Evolutionary conservation across 2,329 filamentous ascomycete genomes (phyloP).

Genomic region (Penicillium sumatraense): DNA sequence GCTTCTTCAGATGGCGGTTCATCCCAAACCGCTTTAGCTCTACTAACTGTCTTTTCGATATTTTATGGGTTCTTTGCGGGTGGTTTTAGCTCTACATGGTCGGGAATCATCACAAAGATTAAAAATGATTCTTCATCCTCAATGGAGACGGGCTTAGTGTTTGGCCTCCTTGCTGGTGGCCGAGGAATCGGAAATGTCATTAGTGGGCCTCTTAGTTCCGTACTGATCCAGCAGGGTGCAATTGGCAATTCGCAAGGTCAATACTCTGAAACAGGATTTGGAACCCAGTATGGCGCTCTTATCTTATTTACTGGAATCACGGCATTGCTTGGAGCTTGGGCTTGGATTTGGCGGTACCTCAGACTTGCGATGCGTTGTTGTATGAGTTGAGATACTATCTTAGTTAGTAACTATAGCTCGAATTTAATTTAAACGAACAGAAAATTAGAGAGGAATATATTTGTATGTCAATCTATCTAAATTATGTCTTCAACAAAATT

Average conservation of each 20-base stretch:
- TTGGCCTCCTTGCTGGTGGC: constrained; percentile 40
- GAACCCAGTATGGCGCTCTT: constrained; percentile 57
- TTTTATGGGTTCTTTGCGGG: constrained; percentile 69
- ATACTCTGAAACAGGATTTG: constrained; percentile 51
- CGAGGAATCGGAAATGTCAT: constrained; percentile 40
- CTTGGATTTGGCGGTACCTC: constrained; percentile 33
- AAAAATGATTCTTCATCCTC: constrained; percentile 41
- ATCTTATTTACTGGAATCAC: constrained; percentile 63
- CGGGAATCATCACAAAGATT: constrained; percentile 58
- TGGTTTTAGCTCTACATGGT: constrained; percentile 67
- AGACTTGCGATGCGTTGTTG: constrained; percentile 16
- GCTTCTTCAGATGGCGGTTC: constrained; percentile 33
- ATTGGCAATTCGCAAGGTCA: constrained; percentile 38
- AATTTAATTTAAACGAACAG: too few relatives aligned
- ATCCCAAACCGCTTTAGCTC: constrained; percentile 45
- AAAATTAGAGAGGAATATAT: too few relatives aligned
- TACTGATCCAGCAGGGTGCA: constrained; percentile 52
- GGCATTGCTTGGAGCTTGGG: constrained; percentile 52
- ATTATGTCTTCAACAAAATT: too few relatives aligned
- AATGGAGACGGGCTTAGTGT: constrained; percentile 37
- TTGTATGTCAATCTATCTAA: too few relatives aligned
- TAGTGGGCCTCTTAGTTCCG: constrained; percentile 60
- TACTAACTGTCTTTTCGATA: constrained; percentile 65
- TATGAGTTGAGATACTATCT: constrained; percentile 7
- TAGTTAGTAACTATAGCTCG: too few relatives aligned